Evolutionary conservation across 352 stramenopile genomes (phyloP).

Genomic region (Pythium rishiriense): DNA sequence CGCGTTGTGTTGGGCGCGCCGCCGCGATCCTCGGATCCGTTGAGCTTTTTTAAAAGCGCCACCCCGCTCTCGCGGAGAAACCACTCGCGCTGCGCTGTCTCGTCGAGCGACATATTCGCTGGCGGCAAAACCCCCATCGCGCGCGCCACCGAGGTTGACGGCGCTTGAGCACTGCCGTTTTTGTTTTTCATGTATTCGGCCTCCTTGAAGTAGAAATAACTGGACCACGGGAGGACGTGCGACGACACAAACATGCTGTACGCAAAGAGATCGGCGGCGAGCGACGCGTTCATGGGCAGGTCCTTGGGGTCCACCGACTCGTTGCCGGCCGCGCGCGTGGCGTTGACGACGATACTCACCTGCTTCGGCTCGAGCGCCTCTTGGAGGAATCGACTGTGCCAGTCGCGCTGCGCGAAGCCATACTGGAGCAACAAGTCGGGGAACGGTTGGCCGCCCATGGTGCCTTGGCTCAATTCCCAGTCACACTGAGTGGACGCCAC

Average conservation of each 20-base stretch:
- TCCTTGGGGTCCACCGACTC: neutral
- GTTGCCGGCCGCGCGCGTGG: too few species aligned
- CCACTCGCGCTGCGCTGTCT: constrained; percentile 4
- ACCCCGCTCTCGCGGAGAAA: neutral
- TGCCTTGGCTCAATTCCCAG: neutral
- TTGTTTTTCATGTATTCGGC: neutral
- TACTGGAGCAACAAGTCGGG: neutral
- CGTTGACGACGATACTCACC: constrained; percentile 12
- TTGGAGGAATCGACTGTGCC: neutral
- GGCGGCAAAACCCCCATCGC: neutral
- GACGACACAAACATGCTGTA: neutral
- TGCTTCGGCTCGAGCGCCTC: neutral
- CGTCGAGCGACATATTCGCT: neutral
- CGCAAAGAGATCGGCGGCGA: constrained; percentile 11
- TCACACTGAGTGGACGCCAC: neutral
- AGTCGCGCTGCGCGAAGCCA: constrained; percentile 11
- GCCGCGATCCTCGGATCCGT: too few species aligned
- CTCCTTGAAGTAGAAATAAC: neutral
- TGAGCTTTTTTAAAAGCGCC: neutral
- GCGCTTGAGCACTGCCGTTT: too few species aligned
- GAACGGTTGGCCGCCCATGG: neutral
- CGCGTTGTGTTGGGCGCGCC: neutral
- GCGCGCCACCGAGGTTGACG: neutral
- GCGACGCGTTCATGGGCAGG: constrained; percentile 21
- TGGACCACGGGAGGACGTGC: neutral